Base-by-base conservation (phyloP, 768 basidiomycete species). In the Leccinellum albellum region DNA sequence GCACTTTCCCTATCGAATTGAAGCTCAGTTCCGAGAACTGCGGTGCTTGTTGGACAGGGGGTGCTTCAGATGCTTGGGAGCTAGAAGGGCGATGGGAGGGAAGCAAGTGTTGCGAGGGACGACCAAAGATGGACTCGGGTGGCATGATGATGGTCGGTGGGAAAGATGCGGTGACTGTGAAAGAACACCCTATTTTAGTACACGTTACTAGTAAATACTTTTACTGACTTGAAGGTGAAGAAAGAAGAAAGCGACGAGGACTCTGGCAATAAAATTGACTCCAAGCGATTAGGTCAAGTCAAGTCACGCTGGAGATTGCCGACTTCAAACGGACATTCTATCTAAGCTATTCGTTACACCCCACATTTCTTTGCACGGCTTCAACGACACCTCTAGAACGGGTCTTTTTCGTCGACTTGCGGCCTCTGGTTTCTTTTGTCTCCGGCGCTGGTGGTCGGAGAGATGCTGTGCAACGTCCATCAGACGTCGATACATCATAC, bases 1-100 rank as follows among this genome's bases (percentile, higher is more conserved):
- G 83, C 57, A 73, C 69, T 63, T 81, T 77, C 28, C 85, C 85
- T 40, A 87, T 87, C 4, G 69, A 76, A 12, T 61, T 67, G 65
- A 86, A 87, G 26, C 37, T 40, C 4, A 40, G 10, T 40, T 2
- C 4, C 71, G 73, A 64, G 85, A 76, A 53, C 72, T 65, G 63
- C 20, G 63, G 50, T 1, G 35, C 44, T 4, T 32, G 21, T 13
- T 53, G 55, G 13, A 66, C 54, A n/a, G n/a, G n/a, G n/a, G n/a
- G n/a, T n/a, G n/a, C n/a, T n/a, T n/a, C n/a, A n/a, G n/a, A n/a
- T n/a, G n/a, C n/a, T n/a, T n/a, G n/a, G n/a, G n/a, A n/a, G n/a
- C n/a, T n/a, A n/a, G n/a, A n/a, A 61, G 71, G 54, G 57, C 29
- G 26, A 26, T 26, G 26, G 26, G 59, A 67, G 14, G 69, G 59